These are phyloP conservation scores for Oenanthe sinensis DNA, from an alignment of 129 eudicot genomes.

Conservation along the genomic window DNA sequence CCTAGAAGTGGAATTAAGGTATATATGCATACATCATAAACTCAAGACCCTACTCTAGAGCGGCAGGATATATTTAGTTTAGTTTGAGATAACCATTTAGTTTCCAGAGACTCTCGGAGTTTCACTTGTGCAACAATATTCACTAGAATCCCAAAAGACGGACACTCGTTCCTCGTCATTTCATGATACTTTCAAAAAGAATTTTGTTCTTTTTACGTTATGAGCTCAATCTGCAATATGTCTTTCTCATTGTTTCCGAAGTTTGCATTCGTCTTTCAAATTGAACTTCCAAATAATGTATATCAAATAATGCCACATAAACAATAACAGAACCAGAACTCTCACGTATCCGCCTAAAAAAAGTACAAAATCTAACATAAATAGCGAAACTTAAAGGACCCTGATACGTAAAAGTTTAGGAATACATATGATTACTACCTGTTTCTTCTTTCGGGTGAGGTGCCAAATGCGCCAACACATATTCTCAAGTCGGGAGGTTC, in stretches of 20 bases:
- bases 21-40: background rate
- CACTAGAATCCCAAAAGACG: background rate
- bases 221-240: too few species aligned
- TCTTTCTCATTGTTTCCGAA: background rate
- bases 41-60: background rate
- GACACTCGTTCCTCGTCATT: background rate
- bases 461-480: conserved; percentile 99
- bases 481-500: conserved; percentile 78
- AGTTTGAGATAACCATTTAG: background rate
- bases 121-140: background rate
- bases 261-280: background rate
- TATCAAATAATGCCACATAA: background rate
- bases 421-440: conserved; percentile 19
- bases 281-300: background rate
- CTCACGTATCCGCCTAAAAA: too few species aligned
- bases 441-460: conserved; percentile 86
- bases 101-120: background rate
- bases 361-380: background rate
- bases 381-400: background rate
- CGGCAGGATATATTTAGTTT: background rate
- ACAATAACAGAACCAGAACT: background rate
- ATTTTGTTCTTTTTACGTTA: too few species aligned
- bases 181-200: background rate
- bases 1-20: background rate
- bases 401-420: background rate